Evolutionary conservation across 148 eudicot genomes (phyloP).

Genomic region (Polygonum maritimum): DNA sequence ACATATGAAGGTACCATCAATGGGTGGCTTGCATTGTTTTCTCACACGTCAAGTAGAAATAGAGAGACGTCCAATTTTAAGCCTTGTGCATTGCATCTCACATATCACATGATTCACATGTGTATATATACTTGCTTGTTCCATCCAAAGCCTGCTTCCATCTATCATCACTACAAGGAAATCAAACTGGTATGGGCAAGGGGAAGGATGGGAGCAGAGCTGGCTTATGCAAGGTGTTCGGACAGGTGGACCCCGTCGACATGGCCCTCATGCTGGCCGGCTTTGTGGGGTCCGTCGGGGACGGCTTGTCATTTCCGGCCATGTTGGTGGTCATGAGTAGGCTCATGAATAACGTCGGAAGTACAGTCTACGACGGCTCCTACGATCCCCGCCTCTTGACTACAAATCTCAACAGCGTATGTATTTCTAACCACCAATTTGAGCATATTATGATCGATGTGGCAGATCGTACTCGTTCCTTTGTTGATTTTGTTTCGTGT

Average conservation of each 20-base stretch:
- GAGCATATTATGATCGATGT: too few species aligned
- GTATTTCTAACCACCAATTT: too few species aligned
- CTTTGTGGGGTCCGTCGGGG: constrained; percentile 52
- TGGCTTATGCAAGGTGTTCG: constrained; percentile 42
- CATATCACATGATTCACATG: neutral
- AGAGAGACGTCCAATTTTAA: neutral
- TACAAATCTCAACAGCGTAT: constrained; percentile 44
- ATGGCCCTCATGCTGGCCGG: constrained; percentile 49
- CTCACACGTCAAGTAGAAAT: neutral
- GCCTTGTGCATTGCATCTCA: neutral
- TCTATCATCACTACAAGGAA: neutral
- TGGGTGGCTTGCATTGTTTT: too few species aligned
- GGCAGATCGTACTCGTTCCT: too few species aligned
- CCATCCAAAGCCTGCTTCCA: neutral
- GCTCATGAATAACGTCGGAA: constrained; percentile 61
- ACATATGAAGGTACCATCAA: too few species aligned
- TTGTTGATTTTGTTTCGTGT: too few species aligned
- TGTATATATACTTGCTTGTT: neutral
- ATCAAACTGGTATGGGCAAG: neutral
- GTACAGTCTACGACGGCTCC: constrained; percentile 16
- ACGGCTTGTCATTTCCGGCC: constrained; percentile 53
- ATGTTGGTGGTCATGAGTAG: constrained; percentile 36
- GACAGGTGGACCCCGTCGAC: constrained; percentile 70
- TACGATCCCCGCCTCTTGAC: constrained; percentile 17
- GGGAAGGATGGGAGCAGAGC: constrained; percentile 17